phyloP scores from a whole-genome alignment of 2,329 filamentous ascomycete genomes.

The Alternaria sp. region DNA sequence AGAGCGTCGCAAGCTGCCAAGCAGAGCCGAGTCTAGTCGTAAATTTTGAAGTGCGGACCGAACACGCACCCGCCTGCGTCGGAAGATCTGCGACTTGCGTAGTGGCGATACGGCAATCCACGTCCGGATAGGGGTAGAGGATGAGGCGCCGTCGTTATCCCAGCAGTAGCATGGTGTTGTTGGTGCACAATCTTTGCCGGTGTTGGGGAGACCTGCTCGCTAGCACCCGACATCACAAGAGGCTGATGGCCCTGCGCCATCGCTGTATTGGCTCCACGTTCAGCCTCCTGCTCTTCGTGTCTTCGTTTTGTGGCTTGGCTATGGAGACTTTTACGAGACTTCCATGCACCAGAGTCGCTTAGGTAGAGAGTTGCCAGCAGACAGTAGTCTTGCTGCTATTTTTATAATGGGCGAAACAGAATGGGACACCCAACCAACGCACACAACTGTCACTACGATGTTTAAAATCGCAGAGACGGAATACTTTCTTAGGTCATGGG shows the following conservation, averaged over 20 bases:
- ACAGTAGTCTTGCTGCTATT: too few species aligned
- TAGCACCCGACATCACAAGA: slow-evolving; percentile 5
- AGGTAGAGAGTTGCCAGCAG: too few species aligned
- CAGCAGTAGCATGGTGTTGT: background rate
- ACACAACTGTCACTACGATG: too few species aligned
- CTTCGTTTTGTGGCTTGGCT: too few species aligned
- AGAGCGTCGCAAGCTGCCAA: slow-evolving; percentile 36
- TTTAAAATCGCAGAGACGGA: too few species aligned
- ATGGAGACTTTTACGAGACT: too few species aligned
- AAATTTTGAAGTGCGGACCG: slow-evolving; percentile 23
- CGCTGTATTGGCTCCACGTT: background rate
- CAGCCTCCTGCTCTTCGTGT: too few species aligned
- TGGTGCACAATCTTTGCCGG: slow-evolving; percentile 6
- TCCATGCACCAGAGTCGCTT: too few species aligned
- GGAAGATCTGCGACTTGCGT: slow-evolving; percentile 12
- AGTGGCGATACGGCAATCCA: background rate
- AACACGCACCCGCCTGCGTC: slow-evolving; percentile 9
- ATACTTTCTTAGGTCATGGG: too few species aligned
- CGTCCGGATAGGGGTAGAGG: slow-evolving; percentile 4
- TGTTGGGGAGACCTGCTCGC: slow-evolving; percentile 4
- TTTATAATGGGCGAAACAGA: too few species aligned
- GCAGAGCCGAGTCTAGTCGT: slow-evolving; percentile 25
- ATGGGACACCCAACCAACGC: too few species aligned
- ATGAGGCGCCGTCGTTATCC: slow-evolving; percentile 1
- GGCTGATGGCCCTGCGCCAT: background rate